A percentile compares a stretch with the other conserved stretches of the same genome.
Evolutionary conservation across 805 yeast species (phyloP).

Genomic region (Wickerhamomyces sydowiorum): DNA sequence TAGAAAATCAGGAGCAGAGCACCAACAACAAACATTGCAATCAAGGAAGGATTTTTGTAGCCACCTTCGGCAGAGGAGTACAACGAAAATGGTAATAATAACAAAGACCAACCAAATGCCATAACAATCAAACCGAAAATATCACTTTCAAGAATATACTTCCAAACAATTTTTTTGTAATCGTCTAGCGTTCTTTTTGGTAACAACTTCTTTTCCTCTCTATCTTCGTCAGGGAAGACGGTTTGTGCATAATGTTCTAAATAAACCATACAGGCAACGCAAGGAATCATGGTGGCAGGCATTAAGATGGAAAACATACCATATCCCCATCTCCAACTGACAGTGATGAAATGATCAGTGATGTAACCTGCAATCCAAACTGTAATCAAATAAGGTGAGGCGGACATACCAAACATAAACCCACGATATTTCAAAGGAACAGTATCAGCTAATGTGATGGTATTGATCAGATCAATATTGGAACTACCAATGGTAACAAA

Average conservation of each 20-base stretch:
- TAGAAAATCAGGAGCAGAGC: constrained; percentile 28
- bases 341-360: constrained; percentile 19
- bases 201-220: constrained; percentile 1
- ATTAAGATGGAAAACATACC: too few species aligned
- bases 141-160: constrained; percentile 29
- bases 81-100: constrained; percentile 34
- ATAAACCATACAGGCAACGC: constrained; percentile 23
- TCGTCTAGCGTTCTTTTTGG: not conserved
- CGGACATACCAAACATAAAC: constrained; percentile 26
- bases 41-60: constrained; percentile 34
- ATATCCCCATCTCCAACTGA: constrained; percentile 45
- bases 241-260: constrained; percentile 25
- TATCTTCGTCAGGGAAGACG: not conserved
- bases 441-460: constrained; percentile 29
- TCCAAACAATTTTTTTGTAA: constrained; percentile 2
- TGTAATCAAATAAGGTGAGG: constrained; percentile 33
- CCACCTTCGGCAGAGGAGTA: constrained; percentile 26
- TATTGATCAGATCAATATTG: constrained; percentile 28
- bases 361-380: constrained; percentile 35
- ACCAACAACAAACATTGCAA: constrained; percentile 39
- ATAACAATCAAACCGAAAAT: constrained; percentile 30
- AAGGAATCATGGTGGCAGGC: too few species aligned
- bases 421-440: constrained; percentile 32
- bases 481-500: constrained; percentile 31
- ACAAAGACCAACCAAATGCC: constrained; percentile 32